Base-by-base conservation (phyloP, 345 rosid genomes). In the Citrus hindsii region DNA sequence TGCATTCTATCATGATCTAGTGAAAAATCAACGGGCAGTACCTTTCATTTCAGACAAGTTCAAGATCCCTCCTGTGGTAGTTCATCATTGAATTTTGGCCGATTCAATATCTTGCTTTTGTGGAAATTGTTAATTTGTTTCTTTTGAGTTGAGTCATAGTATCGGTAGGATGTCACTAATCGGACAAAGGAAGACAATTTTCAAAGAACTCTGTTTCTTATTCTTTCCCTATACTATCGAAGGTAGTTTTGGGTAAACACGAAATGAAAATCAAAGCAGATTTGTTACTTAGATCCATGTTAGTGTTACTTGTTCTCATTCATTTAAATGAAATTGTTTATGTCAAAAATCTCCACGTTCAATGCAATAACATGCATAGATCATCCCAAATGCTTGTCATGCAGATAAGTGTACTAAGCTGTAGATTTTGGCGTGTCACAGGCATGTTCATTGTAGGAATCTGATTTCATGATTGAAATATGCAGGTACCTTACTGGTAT, bases 11-110 rank as follows among this genome's bases (percentile, higher is more conserved):
- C 88, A 18, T 0, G 98, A 93, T 77, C 33, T 95, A 78, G 85
- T 85, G 77, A 74, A 79, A 71, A 85, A 83, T 78, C 94, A 93
- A 3, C 83, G 6, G 73, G 90, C 88, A 7, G 80, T 95, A 64
- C 99, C 99, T 0, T 95, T 95, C 86, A 78, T 95, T 73, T 85
- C 92, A 0, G 85, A 83, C 77, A 75, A 68, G 71, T 93, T 92
- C 82, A 85, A 79, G 89, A 84, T 92, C 65, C 97, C 98, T 81
- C 87, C 89, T 42, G 88, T 91, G 72, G 84, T 82, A 59, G 85
- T 92, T 73, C 87, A 90, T 83, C 87, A 83, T 46, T 95, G 88
- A 92, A 69, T 74, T 69, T 79, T 77, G 67, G 67, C 46, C 16
- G 67, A 24, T 48, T 58, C 48, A 74, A 51, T 63, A n/a, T 76